Evolutionary conservation across 768 basidiomycete genomes (phyloP), one percentile per base, ranked within the genome.

Genomic region (Albatrellus ellisii): DNA sequence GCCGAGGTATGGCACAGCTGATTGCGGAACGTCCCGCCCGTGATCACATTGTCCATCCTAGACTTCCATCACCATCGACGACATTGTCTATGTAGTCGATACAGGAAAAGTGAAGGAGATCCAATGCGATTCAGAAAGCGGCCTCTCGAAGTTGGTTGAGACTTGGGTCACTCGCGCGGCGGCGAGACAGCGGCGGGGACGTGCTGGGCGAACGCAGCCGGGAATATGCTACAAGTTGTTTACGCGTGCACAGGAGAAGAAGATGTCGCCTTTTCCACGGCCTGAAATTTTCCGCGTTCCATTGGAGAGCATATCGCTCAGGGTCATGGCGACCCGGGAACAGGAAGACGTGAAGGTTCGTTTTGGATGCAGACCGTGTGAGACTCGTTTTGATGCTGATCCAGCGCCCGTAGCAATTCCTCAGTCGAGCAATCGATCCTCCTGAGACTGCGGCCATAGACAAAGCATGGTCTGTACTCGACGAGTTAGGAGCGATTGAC

Each of bases 41-140:
- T 35, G 29, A 14, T 36, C 9, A 37, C 15, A 25, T 8, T 26
- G 6, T 6, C 15, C 15, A 12, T 15, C 6, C 4, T 15, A 90
- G 77, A 91, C 88, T 1, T 88, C 85, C 2, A 84, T 92, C 41
- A 91, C 89, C 1, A 89, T 95, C 43, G 83, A 91, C 52, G 89
- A 92, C 52, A 71, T 92, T 18, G 67, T 82, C 27, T 87, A 83
- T 52, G 88, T 92, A 17, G 69, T 92, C 10, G 89, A 94, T 54
- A 64, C 74, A 0, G 89, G 89, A 5, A 84, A 77, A 56, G 84
- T 86, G 48, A 92, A 91, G 57, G 88, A 92, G 61, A 82, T 70
- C 3, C 75, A 73, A 49, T 77, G 68, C 49, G 82, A 87, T 52
- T 60, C 79, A 0, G 79, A 79, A 29, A 73, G 68, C 2, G 75